Evolutionary conservation across 805 yeast species (phyloP).

Genomic region (Lipomyces mesembrius): DNA sequence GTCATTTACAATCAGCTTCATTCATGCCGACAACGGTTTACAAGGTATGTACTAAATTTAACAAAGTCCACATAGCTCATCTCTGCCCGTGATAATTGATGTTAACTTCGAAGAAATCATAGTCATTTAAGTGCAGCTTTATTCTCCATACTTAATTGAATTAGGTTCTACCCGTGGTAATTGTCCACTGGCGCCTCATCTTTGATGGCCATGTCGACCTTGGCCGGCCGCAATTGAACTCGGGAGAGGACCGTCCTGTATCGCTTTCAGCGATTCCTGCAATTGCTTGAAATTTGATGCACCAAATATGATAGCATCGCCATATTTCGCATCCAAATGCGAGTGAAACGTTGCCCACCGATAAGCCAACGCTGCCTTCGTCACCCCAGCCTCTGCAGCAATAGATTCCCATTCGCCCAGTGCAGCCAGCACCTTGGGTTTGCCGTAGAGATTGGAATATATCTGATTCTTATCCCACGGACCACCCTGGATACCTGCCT

Average conservation of each 20-base stretch:
- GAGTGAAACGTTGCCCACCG: slow-evolving; percentile 41
- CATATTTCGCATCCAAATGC: slow-evolving; percentile 26
- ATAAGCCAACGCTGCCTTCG: slow-evolving; percentile 28
- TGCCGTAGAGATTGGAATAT: slow-evolving; percentile 22
- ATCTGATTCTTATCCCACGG: slow-evolving; percentile 23
- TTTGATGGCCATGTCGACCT: slow-evolving; percentile 40
- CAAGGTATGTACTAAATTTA: too few relatives aligned
- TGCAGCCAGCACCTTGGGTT: slow-evolving; percentile 28
- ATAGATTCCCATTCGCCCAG: slow-evolving; percentile 19
- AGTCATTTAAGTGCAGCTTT: too few relatives aligned
- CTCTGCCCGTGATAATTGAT: too few relatives aligned
- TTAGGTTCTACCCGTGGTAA: slow-evolving; percentile 11
- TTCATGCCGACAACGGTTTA: too few relatives aligned
- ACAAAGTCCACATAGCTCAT: too few relatives aligned
- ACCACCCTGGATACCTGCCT: slow-evolving; percentile 21
- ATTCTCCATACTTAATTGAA: too few relatives aligned
- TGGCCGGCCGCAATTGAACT: slow-evolving; percentile 31
- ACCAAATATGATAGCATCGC: slow-evolving; percentile 41
- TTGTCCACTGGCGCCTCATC: slow-evolving; percentile 41
- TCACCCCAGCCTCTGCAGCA: slow-evolving; percentile 18
- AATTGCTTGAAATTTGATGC: slow-evolving; percentile 37
- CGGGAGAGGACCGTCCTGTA: slow-evolving; percentile 39
- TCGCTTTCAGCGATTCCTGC: slow-evolving; percentile 33
- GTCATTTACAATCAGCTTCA: too few relatives aligned
- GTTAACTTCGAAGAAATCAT: too few relatives aligned